Evolutionary conservation across 306 rosid genomes (phyloP), one percentile per base, ranked within the genome.

Genomic region (Macrotyloma uniflorum): DNA sequence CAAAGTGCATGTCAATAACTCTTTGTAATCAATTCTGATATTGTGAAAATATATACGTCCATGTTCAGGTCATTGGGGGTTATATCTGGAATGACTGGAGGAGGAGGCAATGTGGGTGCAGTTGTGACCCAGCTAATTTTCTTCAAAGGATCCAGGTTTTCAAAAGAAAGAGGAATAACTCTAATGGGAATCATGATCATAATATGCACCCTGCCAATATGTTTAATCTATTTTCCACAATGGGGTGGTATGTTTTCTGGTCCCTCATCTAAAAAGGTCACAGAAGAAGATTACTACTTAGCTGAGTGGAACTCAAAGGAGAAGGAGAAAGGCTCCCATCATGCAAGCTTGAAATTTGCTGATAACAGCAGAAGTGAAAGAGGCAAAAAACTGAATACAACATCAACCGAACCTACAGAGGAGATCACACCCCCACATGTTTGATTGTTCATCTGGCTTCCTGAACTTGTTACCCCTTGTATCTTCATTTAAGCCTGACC

Each of bases 51-150:
- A 23, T 16, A 18, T 35, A n/a, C 46, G 8, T 35, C 4, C 16
- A 62, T 22, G 18, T 79, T 77, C 89, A 94, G 98, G 92, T 92
- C 95, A 42, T 72, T 92, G 55, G 97, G 96, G 49, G 91, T 92
- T 4, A 85, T 88, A 70, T 89, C 95, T 6, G 98, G 98, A 16
- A 92, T 94, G 98, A 85, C 97, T 40, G 98, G 98, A 53, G 98
- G 95, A 1, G 98, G 98, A 16, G 98, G 98, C 33, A 95, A 90
- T 79, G 90, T 88, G n/a, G 98, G 98, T 3, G 96, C 95, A 24
- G 95, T 92, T 8, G 5, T 95, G 49, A 92, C 98, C 3, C 97
- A 94, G 19, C 14, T 90, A 16, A 86, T 94, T 50, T 94, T 94
- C 90, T 90, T 94, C 85, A 88, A 80, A 85, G 98, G 97, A 65